Evolutionary conservation across 805 yeast genomes (phyloP), one percentile per base, ranked within the genome.

Genomic region (Metschnikowia reukaufii): DNA sequence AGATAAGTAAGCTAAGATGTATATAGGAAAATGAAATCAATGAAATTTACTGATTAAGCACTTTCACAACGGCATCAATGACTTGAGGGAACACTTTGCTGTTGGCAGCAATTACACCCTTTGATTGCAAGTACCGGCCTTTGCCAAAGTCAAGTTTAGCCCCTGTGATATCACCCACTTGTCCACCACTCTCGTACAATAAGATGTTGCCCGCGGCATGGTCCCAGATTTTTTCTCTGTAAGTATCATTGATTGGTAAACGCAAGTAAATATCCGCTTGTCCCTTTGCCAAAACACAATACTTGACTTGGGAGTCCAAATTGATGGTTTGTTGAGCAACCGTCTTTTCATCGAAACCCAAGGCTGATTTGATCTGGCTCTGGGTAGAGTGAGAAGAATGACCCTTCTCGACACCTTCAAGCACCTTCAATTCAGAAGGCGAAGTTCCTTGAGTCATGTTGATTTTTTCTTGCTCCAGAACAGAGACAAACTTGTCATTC

Each of bases 191-290:
- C 66, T 95, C 99, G 30, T 78, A 75, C 38, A 95, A 83, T 50
- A 94, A 76, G 12, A 92, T 74, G 59, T 86, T 85, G 3, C 99
- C 99, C 1, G 97, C 95, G 16, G 98, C 98, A 65, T 94, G 99
- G 67, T 94, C 99, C 98, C 99, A 94, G 50, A 94, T 90, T 67
- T 94, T 94, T 64, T 94, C 99, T 58, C 88, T 78, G 64, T 91
- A 94, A 2, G 78, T 67, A 42, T 81, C 73, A 54, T 77, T 82
- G 38, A 84, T 81, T 12, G 99, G 99, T 48, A 95, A 70, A 56
- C 99, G 83, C 50, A 94, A 73, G 59, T 95, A 94, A 12, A 94
- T 78, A 58, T 94, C 97, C 3, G 97, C 98, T 46, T 86, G 85
- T 30, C 99, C 99, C 52, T 84, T 77, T 9, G 97, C 83, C 38